A percentile compares a stretch with the other conserved stretches of the same genome.
Evolutionary conservation across 2,329 filamentous ascomycete species (phyloP).

Genomic region (Sarocladium brachiariae): DNA sequence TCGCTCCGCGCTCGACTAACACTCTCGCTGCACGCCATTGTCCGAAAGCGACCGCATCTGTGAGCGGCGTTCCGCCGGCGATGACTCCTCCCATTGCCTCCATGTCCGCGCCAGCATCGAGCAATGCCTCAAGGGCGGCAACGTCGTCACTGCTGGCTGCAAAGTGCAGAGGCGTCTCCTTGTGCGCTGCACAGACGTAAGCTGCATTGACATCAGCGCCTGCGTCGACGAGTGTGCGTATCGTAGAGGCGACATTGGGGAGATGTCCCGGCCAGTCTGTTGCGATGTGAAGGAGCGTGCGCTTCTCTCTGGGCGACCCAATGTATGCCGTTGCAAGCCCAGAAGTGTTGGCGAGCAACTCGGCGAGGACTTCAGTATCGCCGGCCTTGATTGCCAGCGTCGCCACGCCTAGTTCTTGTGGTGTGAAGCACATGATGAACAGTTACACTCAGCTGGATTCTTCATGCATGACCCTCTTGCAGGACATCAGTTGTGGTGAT

Average conservation of each 20-base stretch:
- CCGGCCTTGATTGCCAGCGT: constrained; percentile 11
- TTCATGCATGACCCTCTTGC: no score
- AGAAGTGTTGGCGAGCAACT: constrained; percentile 8
- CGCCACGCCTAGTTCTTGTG: constrained; percentile 8
- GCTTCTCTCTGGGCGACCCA: constrained; percentile 8
- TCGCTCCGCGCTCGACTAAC: constrained; percentile 14
- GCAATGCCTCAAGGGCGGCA: constrained; percentile 13
- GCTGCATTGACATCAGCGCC: constrained; percentile 13
- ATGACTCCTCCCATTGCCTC: constrained; percentile 14
- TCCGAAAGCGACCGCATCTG: constrained; percentile 14
- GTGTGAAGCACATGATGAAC: constrained; percentile 1
- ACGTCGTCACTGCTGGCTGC: constrained; percentile 15
- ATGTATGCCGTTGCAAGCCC: constrained; percentile 12
- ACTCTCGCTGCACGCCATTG: constrained; percentile 13
- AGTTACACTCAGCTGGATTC: no score
- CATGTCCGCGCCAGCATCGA: constrained; percentile 17
- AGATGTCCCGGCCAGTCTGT: constrained; percentile 15
- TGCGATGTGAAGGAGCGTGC: constrained; percentile 14
- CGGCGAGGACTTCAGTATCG: constrained; percentile 7
- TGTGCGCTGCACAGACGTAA: constrained; percentile 12
- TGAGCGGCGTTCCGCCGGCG: constrained; percentile 14
- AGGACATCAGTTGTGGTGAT: no score
- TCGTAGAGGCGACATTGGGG: constrained; percentile 9
- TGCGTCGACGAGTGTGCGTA: constrained; percentile 9
- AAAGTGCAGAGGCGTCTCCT: constrained; percentile 15